Base-by-base conservation (phyloP, 768 basidiomycete genomes). In the Macrolepiota albuminosa region DNA sequence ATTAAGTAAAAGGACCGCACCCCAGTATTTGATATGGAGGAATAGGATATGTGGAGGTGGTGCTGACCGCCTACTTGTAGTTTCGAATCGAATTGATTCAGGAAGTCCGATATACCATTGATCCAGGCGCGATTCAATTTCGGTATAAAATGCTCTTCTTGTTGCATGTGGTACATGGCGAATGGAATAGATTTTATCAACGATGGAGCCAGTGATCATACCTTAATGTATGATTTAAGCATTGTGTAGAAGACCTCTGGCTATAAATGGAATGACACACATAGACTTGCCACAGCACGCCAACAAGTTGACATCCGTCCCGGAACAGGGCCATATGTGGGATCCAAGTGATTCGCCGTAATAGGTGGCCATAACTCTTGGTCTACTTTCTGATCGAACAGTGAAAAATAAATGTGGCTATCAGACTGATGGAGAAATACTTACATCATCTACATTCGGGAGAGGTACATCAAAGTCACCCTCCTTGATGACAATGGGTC, bases 21-120 rank as follows among this genome's bases (percentile, higher is more conserved):
- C 84, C 84, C 88, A 89, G 69, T 93, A 92, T 62, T 88, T 79
- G 58, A 89, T 78, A 64, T 93, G 88, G 45, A 92, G 73, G 49
- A 84, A 79, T 34, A 91, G 69, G 29, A 91, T 78, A 56, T 86
- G 83, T 1, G 90, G 86, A 4, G 86, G 80, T 9, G 87, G 87
- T 10, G 75, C 69, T 9, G 70, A 73, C 51, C 82, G 76, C 65
- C 81, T 81, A 63, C 78, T 84, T 13, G 80, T 73, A 39, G 81
- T 72, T 62, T 88, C 85, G 66, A 82, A 87, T 49, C 80, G 78
- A 29, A 93, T 76, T 54, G 77, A 71, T 37, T 87, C 84, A 0
- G 89, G 87, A 24, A 93, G 78, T 29, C 81, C 78, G 51, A 87
- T 77, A 63, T 83, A 87, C 89, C 90, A 92, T 61, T 85, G 87